Percentiles rank a stretch among this genome's conserved stretches.
Conservation (phyloP, 805 yeast genomes). For the Candida dendrica region DNA sequence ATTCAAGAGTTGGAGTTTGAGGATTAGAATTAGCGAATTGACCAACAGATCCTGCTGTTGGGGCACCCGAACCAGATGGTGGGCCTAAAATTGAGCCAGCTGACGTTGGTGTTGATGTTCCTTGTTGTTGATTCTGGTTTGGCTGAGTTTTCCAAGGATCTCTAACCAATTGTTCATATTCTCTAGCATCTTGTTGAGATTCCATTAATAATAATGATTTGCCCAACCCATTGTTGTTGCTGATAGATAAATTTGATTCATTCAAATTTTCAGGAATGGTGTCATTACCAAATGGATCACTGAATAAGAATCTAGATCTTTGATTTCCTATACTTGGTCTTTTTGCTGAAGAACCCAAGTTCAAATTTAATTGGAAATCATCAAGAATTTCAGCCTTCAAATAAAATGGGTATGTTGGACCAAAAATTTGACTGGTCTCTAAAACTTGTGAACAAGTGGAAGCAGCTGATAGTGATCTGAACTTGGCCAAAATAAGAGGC, state of each 20-base stretch:
- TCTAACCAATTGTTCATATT: conserved; percentile 34
- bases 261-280: conserved; percentile 14
- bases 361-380: conserved; percentile 10
- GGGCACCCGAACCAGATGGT: conserved; percentile 4
- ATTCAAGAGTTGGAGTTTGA: conserved; percentile 34
- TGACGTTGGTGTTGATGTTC: conserved; percentile 3
- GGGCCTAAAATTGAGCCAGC: neutral
- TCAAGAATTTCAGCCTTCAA: conserved; percentile 36
- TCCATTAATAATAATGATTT: conserved; percentile 36
- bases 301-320: conserved; percentile 62
- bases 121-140: conserved; percentile 9
- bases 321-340: conserved; percentile 51
- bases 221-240: conserved; percentile 27
- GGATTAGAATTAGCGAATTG: conserved; percentile 24
- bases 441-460: conserved; percentile 32
- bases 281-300: conserved; percentile 48
- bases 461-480: conserved; percentile 37
- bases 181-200: conserved; percentile 26
- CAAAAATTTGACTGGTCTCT: conserved; percentile 40
- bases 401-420: conserved; percentile 36
- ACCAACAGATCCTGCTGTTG: conserved; percentile 6
- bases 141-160: conserved; percentile 31
- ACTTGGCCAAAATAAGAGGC: conserved; percentile 37
- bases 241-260: conserved; percentile 3
- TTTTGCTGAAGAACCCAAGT: conserved; percentile 27